These are phyloP conservation scores for Macaranga tanarius DNA, from an alignment of 441 rosid genomes.

Conservation along the genomic window DNA sequence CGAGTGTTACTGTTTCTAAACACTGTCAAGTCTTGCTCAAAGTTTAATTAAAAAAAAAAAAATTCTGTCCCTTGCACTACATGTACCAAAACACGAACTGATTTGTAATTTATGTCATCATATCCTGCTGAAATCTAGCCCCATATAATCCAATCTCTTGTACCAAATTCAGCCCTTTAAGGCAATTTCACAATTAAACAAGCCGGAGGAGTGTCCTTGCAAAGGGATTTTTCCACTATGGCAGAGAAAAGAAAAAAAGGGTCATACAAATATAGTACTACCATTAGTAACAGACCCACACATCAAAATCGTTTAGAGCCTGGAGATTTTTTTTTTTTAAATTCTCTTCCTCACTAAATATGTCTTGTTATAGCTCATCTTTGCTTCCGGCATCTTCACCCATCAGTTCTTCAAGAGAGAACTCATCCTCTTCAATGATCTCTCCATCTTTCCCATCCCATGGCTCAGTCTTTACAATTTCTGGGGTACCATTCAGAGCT, in stretches of 20 bases:
- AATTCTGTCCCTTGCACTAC: too few relatives aligned
- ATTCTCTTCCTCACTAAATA: background rate
- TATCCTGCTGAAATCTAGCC: too few relatives aligned
- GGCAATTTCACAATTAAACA: background rate
- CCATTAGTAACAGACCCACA: background rate
- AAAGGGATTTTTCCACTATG: background rate
- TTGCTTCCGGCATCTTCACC: conserved; percentile 51
- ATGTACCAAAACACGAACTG: too few relatives aligned
- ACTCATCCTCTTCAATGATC: conserved; percentile 83
- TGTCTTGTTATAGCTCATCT: conserved; percentile 21
- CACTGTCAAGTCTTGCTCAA: too few relatives aligned
- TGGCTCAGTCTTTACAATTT: conserved; percentile 54
- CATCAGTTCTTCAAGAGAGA: conserved; percentile 97
- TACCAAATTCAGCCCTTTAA: background rate
- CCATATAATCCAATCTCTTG: too few relatives aligned
- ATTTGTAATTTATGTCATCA: too few relatives aligned
- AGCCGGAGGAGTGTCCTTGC: background rate
- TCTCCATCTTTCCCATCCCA: conserved; percentile 99
- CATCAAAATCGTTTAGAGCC: conserved; percentile 17
- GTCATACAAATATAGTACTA: background rate
- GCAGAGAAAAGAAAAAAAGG: background rate
- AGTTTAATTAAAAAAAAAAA: too few relatives aligned
- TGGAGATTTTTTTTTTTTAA: background rate
- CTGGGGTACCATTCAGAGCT: conserved; percentile 62
- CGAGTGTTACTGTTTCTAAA: too few relatives aligned